These are phyloP conservation scores for Rhizopus arrhizus DNA, from an alignment of 371 early-diverging fungal genomes.

Conservation along the genomic window DNA sequence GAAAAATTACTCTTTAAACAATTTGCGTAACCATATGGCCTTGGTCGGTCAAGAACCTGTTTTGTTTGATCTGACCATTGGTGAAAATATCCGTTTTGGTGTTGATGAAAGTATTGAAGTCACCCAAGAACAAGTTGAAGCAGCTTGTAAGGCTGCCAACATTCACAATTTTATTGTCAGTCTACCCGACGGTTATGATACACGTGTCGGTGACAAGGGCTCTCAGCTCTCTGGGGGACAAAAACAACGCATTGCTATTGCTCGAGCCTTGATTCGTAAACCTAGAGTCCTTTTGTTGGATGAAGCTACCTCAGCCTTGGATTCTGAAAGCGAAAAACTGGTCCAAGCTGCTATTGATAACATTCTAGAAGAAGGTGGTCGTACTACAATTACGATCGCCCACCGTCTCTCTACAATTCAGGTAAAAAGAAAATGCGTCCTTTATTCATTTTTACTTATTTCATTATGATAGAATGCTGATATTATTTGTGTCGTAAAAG, in stretches of 20 bases:
- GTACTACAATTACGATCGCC: constrained; percentile 74
- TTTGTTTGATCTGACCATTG: constrained; percentile 78
- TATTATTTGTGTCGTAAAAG: constrained; percentile 71
- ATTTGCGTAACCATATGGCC: constrained; percentile 73
- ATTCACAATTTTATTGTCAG: constrained; percentile 76
- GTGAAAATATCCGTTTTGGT: constrained; percentile 80
- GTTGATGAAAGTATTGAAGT: constrained; percentile 46
- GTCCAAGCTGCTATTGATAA: constrained; percentile 86
- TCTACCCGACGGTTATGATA: constrained; percentile 78
- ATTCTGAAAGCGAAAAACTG: constrained; percentile 83
- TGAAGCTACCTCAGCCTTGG: constrained; percentile 95
- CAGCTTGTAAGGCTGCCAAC: constrained; percentile 69
- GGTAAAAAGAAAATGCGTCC: no score
- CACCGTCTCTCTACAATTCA: constrained; percentile 75
- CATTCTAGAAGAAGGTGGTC: constrained; percentile 63
- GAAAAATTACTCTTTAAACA: constrained; percentile 58
- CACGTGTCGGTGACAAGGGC: constrained; percentile 77
- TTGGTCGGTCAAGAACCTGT: constrained; percentile 89
- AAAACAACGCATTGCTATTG: constrained; percentile 74
- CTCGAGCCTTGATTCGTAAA: constrained; percentile 77
- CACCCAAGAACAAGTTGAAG: constrained; percentile 64
- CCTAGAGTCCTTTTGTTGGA: constrained; percentile 89
- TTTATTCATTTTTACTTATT: no score
- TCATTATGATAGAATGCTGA: constrained; percentile 61
- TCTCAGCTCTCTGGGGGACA: constrained; percentile 72